Evolutionary conservation across 139 green algal genomes (phyloP).

Genomic region (Picocystis salinarum): DNA sequence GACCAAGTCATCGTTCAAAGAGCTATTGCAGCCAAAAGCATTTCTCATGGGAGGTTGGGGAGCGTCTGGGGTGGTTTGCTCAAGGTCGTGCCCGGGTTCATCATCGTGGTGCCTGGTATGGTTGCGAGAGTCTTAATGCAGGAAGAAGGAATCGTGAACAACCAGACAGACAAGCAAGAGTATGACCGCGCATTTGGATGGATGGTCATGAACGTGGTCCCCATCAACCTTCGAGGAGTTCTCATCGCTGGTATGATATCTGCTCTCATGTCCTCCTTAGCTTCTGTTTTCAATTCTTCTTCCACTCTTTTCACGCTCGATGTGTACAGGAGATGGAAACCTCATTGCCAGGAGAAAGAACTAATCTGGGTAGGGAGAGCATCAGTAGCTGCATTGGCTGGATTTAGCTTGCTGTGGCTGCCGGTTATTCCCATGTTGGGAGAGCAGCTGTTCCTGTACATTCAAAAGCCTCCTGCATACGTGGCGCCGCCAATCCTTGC

Average conservation of each 20-base stretch:
- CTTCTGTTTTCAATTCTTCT: constrained; percentile 23
- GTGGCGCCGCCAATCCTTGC: constrained; percentile 15
- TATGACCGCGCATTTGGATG: constrained; percentile 15
- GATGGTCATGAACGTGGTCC: constrained; percentile 22
- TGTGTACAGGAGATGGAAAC: constrained; percentile 8
- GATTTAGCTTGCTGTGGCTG: constrained; percentile 12
- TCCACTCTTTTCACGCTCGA: constrained; percentile 25
- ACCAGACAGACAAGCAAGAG: constrained; percentile 3
- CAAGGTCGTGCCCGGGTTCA: constrained; percentile 25
- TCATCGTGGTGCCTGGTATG: constrained; percentile 26
- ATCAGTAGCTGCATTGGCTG: constrained; percentile 7
- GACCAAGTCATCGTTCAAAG: constrained; percentile 26
- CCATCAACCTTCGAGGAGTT: constrained; percentile 8
- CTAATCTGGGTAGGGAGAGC: constrained; percentile 12
- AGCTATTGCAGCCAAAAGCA: constrained; percentile 11
- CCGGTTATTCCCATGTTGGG: constrained; percentile 16
- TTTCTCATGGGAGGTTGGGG: constrained; percentile 14
- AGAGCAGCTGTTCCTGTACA: constrained; percentile 16
- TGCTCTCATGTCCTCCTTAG: constrained; percentile 19
- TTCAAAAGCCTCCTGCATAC: constrained; percentile 17
- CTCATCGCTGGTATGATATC: constrained; percentile 19
- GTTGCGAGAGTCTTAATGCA: constrained; percentile 15
- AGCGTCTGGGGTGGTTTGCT: constrained; percentile 10
- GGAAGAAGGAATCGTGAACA: constrained; percentile 6
- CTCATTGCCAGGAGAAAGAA: constrained; percentile 1